Base-by-base conservation (phyloP, 1,139 yeast genomes). In the Pichia sp. region DNA sequence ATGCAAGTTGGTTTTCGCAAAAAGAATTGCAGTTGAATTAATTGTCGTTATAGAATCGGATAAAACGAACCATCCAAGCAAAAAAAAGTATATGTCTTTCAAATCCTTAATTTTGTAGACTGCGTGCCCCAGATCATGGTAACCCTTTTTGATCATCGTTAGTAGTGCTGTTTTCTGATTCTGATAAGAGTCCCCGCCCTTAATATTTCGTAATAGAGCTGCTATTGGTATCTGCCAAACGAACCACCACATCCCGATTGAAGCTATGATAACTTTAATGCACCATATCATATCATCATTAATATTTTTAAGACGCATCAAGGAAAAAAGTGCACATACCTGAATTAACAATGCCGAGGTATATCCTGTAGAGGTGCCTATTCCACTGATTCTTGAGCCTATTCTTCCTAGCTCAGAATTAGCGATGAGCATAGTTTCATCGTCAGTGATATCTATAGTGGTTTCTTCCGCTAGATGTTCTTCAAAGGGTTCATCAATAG, bases 241-340 rank as follows among this genome's bases (percentile, higher is more conserved):
- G 10, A 82, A 64, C 91, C 91, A 85, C 89, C 90, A 85, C 2
- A 77, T 16, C 0, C 90, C 90, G 19, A 84, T 85, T 37, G 79
- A 63, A 18, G 76, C 70, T 22, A 83, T 74, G 1, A 85, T 86
- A 28, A 75, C 62, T 56, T 80, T 81, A 3, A 83, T 69, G 7
- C 63, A 56, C 48, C 60, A 62, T 13, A 57, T 51, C 37, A 51
- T 45, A 31, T 46, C 52, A 39, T 53, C 47, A 9, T 62, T 57
- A n/a, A 79, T 75, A 21, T 66, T 66, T 41, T 68, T 67, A 13
- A 75, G 51, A n/a, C 44, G 51, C n/a, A 63, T 34, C 9, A 67
- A 67, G 12, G 82, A 74, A 7, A 73, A 48, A 70, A 84, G 76
- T 1, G 88, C 79, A 3, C 71, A 47, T 1, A 82, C 53, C 60